phyloP scores from a whole-genome alignment of 2,329 filamentous ascomycete genomes.

The Epichloe hybrida region DNA sequence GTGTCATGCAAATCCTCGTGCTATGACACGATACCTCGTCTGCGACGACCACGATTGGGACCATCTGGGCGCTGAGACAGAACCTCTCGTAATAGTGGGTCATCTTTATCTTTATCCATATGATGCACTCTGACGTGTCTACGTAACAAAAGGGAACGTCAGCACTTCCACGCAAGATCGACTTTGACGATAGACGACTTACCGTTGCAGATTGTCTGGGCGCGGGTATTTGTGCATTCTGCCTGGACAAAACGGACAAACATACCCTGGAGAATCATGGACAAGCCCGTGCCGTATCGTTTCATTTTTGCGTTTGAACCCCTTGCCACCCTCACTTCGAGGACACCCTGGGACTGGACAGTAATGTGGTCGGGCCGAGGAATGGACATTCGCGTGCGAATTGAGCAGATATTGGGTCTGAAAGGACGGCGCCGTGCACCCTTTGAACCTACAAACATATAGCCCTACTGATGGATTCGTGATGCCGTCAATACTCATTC shows the following conservation, averaged over 20 bases:
- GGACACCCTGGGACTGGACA: slow-evolving; percentile 49
- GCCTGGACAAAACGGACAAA: slow-evolving; percentile 91
- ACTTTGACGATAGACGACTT: slow-evolving; percentile 17
- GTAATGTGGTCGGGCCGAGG: slow-evolving; percentile 50
- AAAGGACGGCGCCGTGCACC: slow-evolving; percentile 60
- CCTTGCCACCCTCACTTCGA: slow-evolving; percentile 50
- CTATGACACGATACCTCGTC: slow-evolving; percentile 38
- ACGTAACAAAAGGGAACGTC: background rate
- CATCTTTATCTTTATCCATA: slow-evolving; percentile 77
- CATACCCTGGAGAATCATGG: slow-evolving; percentile 85
- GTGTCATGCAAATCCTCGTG: background rate
- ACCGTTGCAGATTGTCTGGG: slow-evolving; percentile 93
- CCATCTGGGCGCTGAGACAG: slow-evolving; percentile 77
- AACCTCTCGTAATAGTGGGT: slow-evolving; percentile 67
- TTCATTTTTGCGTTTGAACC: slow-evolving; percentile 61
- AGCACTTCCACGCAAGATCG: slow-evolving; percentile 4
- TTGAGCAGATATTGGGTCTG: slow-evolving; percentile 67
- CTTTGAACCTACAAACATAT: slow-evolving; percentile 45
- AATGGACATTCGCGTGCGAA: slow-evolving; percentile 64
- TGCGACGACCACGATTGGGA: slow-evolving; percentile 63
- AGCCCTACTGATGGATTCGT: slow-evolving; percentile 36
- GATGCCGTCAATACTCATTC: slow-evolving; percentile 46
- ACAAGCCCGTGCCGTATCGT: slow-evolving; percentile 73
- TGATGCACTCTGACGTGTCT: slow-evolving; percentile 93
- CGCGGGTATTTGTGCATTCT: slow-evolving; percentile 88